Conservation (phyloP, 768 basidiomycete genomes). For the Calocybe gangraenosa region DNA sequence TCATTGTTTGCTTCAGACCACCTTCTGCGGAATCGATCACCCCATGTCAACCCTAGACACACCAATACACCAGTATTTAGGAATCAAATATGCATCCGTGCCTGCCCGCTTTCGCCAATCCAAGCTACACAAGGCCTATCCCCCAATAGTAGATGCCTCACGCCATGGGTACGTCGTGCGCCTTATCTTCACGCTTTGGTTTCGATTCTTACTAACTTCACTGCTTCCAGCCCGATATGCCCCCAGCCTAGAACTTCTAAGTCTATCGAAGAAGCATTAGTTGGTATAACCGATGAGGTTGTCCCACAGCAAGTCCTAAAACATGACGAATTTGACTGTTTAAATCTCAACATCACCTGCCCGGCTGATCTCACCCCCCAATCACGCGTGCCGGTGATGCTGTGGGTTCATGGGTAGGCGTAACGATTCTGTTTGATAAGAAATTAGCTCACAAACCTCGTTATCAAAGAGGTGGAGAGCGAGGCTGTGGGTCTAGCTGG, state of each 20-base stretch:
- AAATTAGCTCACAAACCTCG: conserved; percentile 8
- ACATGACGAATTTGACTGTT: conserved; percentile 75
- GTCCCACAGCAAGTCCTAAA: conserved; percentile 50
- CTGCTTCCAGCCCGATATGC: conserved; percentile 59
- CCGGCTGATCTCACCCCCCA: conserved; percentile 51
- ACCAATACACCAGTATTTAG: conserved; percentile 67
- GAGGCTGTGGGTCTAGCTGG: conserved; percentile 75
- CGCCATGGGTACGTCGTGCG: conserved; percentile 54
- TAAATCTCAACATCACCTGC: conserved; percentile 78
- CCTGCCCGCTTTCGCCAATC: conserved; percentile 78
- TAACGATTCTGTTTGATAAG: not conserved
- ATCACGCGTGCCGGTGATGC: conserved; percentile 70
- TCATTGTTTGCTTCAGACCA: conserved; percentile 54
- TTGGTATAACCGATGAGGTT: conserved; percentile 50
- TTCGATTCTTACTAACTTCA: not conserved
- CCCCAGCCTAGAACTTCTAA: conserved; percentile 51
- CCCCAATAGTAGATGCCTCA: conserved; percentile 56
- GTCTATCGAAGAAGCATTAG: conserved; percentile 55
- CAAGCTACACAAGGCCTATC: conserved; percentile 52
- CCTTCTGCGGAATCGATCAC: conserved; percentile 66
- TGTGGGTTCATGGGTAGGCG: conserved; percentile 82
- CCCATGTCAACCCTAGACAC: conserved; percentile 49
- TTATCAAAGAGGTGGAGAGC: conserved; percentile 56
- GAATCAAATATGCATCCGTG: conserved; percentile 73
- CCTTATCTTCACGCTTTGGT: not conserved